These are phyloP conservation scores for Russula dissimulans DNA, from an alignment of 768 basidiomycete species.

Conservation along the genomic window DNA sequence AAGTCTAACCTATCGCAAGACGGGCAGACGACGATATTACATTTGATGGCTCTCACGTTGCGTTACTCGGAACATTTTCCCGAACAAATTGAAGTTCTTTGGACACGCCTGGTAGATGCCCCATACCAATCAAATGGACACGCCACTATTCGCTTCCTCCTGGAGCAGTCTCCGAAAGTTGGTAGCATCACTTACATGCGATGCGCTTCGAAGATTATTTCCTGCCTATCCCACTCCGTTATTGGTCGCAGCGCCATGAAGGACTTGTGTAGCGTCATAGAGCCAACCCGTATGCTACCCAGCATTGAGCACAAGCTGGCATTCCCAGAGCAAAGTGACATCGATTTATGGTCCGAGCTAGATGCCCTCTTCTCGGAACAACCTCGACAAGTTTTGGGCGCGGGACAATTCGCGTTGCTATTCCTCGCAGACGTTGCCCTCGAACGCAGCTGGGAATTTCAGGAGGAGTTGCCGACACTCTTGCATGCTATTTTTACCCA, in stretches of 20 bases:
- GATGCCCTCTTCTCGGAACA: slow-evolving; percentile 67
- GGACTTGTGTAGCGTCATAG: slow-evolving; percentile 77
- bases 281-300: slow-evolving; percentile 77
- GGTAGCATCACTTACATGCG: slow-evolving; percentile 68
- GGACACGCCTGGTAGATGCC: slow-evolving; percentile 67
- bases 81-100: slow-evolving; percentile 72
- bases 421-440: slow-evolving; percentile 72
- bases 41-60: slow-evolving; percentile 75
- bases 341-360: slow-evolving; percentile 73
- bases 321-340: slow-evolving; percentile 51
- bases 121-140: slow-evolving; percentile 67
- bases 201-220: slow-evolving; percentile 73
- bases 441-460: slow-evolving; percentile 68
- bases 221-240: slow-evolving; percentile 71
- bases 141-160: slow-evolving; percentile 70
- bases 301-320: slow-evolving; percentile 63
- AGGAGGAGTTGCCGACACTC: slow-evolving; percentile 58
- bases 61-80: slow-evolving; percentile 66
- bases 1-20: slow-evolving; percentile 45
- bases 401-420: slow-evolving; percentile 83
- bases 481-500: slow-evolving; percentile 77
- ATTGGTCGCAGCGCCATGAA: slow-evolving; percentile 67
- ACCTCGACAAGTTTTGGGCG: slow-evolving; percentile 60
- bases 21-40: slow-evolving; percentile 60
- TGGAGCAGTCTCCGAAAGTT: slow-evolving; percentile 82